Evolutionary conservation across 768 basidiomycete genomes (phyloP).

Genomic region (Sistotremastrum niveocremeum): DNA sequence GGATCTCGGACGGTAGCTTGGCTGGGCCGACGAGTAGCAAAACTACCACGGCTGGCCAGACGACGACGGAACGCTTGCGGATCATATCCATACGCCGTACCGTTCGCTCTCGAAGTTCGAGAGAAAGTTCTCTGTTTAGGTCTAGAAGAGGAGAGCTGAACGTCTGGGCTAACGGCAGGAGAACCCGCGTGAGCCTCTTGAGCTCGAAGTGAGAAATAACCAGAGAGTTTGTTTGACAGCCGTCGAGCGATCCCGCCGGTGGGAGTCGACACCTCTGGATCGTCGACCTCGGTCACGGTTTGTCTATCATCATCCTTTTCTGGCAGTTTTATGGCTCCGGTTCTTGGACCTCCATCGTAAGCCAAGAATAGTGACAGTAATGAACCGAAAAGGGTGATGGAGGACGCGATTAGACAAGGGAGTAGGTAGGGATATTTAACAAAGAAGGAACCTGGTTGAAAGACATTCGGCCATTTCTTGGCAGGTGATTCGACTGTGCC

Average conservation of each 20-base stretch:
- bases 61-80: constrained; percentile 38
- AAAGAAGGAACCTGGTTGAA: constrained; percentile 54
- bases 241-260: constrained; percentile 25
- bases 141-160: constrained; percentile 31
- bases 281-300: constrained; percentile 53
- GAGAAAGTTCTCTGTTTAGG: constrained; percentile 28
- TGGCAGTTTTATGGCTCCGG: constrained; percentile 70
- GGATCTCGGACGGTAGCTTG: constrained; percentile 16
- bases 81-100: constrained; percentile 71
- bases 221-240: constrained; percentile 12
- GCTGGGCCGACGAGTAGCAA: constrained; percentile 38
- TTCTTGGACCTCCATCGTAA: constrained; percentile 79
- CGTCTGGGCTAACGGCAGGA: constrained; percentile 19
- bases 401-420: constrained; percentile 67
- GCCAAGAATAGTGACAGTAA: constrained; percentile 80
- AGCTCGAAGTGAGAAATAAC: constrained; percentile 15
- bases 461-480: constrained; percentile 71
- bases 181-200: constrained; percentile 25
- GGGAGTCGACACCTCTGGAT: constrained; percentile 31
- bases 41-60: constrained; percentile 32
- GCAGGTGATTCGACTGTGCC: constrained; percentile 67
- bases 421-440: constrained; percentile 80
- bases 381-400: constrained; percentile 60
- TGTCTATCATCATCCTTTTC: constrained; percentile 45
- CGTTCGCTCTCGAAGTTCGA: constrained; percentile 47